These are phyloP conservation scores for Aspergillus saccharolyticus DNA, from an alignment of 495 filamentous ascomycete genomes.

Conservation along the genomic window DNA sequence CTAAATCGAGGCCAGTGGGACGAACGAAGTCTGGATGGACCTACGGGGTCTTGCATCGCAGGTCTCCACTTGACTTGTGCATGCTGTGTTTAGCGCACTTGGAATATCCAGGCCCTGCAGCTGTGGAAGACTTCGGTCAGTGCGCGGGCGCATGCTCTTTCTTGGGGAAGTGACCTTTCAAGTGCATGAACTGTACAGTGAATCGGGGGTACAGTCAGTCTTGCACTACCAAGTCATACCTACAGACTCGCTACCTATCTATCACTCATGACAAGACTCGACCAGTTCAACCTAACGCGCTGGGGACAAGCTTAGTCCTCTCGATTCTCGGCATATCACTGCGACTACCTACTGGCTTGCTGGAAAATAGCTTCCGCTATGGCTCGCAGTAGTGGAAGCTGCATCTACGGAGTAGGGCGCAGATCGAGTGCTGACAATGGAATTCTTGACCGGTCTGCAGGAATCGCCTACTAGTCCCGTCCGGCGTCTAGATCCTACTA, in stretches of 20 bases:
- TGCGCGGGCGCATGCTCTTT: not conserved
- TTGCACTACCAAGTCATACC: no score
- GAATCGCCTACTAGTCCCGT: not conserved
- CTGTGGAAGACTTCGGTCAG: not conserved
- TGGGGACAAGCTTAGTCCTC: no score
- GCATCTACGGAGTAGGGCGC: no score
- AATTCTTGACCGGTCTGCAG: not conserved
- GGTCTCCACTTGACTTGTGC: not conserved
- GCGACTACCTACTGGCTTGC: not conserved
- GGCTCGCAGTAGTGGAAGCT: not conserved
- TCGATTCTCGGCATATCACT: no score
- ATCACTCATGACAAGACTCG: no score
- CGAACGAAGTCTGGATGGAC: not conserved
- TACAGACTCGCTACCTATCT: no score
- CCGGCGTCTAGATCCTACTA: slow-evolving; percentile 1
- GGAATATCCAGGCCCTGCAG: not conserved
- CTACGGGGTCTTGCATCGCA: not conserved
- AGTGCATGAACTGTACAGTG: not conserved
- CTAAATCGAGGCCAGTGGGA: not conserved
- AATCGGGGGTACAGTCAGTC: not conserved
- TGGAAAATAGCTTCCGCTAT: not conserved
- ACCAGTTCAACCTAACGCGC: no score
- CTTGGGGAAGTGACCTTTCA: slow-evolving; percentile 6
- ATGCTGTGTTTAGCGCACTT: not conserved
- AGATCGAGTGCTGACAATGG: not conserved